Percentiles rank a stretch among this genome's conserved stretches.
Conservation (phyloP, 345 rosid genomes). For the Salix koriyanagi region DNA sequence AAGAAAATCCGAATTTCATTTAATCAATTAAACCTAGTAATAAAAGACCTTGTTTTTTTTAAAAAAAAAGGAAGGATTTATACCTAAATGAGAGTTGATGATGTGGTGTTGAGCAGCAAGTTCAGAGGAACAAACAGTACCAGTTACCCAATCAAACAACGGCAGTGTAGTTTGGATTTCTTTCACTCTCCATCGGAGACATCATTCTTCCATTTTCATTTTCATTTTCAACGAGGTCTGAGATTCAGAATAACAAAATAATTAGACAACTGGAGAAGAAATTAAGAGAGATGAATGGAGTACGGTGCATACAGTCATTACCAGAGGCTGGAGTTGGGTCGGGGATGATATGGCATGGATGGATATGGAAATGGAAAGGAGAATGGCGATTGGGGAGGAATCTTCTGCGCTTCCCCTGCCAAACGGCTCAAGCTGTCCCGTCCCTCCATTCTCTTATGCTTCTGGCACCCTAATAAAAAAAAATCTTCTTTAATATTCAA, state of each 20-base stretch:
- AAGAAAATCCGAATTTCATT: background rate
- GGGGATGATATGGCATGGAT: background rate
- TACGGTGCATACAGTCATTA: background rate
- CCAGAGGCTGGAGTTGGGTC: background rate
- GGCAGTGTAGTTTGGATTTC: background rate
- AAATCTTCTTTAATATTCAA: background rate
- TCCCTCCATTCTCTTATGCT: slow-evolving; percentile 46
- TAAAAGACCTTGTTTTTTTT: background rate
- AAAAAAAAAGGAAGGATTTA: background rate
- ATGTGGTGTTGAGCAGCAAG: slow-evolving; percentile 38
- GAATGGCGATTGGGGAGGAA: slow-evolving; percentile 55
- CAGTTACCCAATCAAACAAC: slow-evolving; percentile 26
- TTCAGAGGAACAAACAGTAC: slow-evolving; percentile 49
- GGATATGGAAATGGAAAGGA: slow-evolving; percentile 34
- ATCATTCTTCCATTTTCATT: slow-evolving; percentile 4
- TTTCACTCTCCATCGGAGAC: background rate
- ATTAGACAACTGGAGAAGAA: background rate
- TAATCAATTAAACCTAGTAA: background rate
- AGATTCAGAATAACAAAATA: background rate
- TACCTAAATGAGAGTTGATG: slow-evolving; percentile 70
- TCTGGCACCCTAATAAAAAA: background rate
- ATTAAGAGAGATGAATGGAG: background rate
- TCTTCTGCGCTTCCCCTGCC: slow-evolving; percentile 69
- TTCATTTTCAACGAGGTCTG: background rate
- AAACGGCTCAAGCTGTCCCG: slow-evolving; percentile 65